phyloP scores from a whole-genome alignment of 805 yeast species.

The Phaffomyces opuntiae region DNA sequence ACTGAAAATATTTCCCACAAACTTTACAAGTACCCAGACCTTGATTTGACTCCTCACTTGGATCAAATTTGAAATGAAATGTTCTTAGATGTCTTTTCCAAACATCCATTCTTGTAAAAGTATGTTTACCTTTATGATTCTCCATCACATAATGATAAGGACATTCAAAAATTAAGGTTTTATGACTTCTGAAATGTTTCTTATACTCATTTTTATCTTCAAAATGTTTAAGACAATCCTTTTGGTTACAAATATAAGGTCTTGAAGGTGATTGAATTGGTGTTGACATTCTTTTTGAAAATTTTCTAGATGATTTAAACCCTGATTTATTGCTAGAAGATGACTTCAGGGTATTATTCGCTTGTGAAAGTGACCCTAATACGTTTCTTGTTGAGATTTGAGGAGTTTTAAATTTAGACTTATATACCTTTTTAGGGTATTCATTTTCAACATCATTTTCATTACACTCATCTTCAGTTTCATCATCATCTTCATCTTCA shows the following conservation, averaged over 20 bases:
- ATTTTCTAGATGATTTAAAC: neutral
- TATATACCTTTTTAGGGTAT: neutral
- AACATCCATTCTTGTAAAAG: conserved; percentile 69
- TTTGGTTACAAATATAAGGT: conserved; percentile 2
- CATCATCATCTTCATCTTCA: neutral
- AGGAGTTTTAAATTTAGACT: too few species aligned
- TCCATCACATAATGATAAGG: conserved; percentile 6
- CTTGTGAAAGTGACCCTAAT: too few species aligned
- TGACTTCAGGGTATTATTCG: too few species aligned
- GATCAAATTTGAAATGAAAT: conserved; percentile 43
- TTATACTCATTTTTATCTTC: conserved; percentile 5
- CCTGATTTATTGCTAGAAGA: too few species aligned
- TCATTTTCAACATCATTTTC: neutral
- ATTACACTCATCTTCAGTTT: neutral
- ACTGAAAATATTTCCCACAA: conserved; percentile 51
- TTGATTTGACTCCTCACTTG: conserved; percentile 29
- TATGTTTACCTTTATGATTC: conserved; percentile 72
- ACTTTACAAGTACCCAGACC: conserved; percentile 56
- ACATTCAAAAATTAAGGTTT: conserved; percentile 4
- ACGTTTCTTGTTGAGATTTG: too few species aligned
- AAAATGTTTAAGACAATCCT: conserved; percentile 2
- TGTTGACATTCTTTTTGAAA: conserved; percentile 1
- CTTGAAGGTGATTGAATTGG: neutral
- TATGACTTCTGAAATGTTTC: conserved; percentile 7
- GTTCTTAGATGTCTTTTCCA: conserved; percentile 63